phyloP scores from a whole-genome alignment of 2,329 filamentous ascomycete species.

The Tolypocladium endophyticum region DNA sequence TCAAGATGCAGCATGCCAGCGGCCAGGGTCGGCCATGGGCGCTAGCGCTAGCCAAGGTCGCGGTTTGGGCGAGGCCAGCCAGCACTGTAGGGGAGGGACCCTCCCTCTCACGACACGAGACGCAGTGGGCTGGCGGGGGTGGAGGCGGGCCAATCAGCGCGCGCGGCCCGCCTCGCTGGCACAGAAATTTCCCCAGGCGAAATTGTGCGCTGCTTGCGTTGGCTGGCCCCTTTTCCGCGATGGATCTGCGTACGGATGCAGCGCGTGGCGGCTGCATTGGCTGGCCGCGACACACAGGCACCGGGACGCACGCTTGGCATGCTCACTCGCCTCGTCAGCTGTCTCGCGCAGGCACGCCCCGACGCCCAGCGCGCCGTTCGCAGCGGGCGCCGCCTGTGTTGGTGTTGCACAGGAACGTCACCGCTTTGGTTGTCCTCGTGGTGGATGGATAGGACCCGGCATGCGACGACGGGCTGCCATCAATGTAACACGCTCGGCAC shows the following conservation, averaged over 20 bases:
- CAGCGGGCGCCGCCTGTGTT: neutral
- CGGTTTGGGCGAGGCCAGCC: neutral
- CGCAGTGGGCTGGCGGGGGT: neutral
- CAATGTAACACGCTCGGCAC: neutral
- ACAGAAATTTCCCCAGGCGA: neutral
- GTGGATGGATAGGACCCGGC: neutral
- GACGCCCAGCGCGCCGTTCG: neutral
- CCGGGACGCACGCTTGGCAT: too few relatives aligned
- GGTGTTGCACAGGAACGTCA: neutral
- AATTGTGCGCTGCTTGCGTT: neutral
- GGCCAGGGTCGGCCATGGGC: too few relatives aligned
- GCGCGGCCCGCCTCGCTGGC: neutral
- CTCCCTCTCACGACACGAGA: neutral
- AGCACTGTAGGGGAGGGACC: neutral
- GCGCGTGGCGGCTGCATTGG: neutral
- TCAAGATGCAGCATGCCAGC: neutral
- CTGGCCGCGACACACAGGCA: neutral
- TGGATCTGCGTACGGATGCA: neutral
- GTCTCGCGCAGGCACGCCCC: neutral
- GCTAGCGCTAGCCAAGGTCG: neutral
- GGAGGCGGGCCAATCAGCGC: neutral
- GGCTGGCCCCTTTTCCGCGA: neutral
- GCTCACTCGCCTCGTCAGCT: neutral
- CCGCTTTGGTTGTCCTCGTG: neutral
- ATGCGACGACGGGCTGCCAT: neutral